A percentile compares a stretch with the other conserved stretches of the same genome.
phyloP scores from a whole-genome alignment of 306 rosid species.

The Arachis hypogaea region DNA sequence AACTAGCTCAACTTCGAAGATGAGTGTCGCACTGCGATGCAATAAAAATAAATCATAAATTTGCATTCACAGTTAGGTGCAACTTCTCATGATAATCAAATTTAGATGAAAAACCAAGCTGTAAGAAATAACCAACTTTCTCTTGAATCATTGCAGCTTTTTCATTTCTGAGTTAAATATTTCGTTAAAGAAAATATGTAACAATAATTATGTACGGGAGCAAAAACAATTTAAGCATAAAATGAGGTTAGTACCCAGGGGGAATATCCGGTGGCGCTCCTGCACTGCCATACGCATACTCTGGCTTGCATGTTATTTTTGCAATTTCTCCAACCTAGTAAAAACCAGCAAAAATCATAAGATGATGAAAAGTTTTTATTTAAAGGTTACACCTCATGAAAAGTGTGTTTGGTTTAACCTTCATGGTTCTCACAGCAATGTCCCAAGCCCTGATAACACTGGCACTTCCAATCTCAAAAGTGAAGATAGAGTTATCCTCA shows the following conservation, averaged over 20 bases:
- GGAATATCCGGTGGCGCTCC: conserved; percentile 99
- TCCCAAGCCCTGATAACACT: conserved; percentile 97
- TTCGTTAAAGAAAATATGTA: neutral
- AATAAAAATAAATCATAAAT: neutral
- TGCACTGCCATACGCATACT: conserved; percentile 88
- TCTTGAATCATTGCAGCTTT: neutral
- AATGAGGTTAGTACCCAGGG: conserved; percentile 62
- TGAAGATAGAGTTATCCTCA: conserved; percentile 89
- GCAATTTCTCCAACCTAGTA: conserved; percentile 87
- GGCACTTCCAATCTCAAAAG: conserved; percentile 93
- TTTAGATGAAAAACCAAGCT: neutral
- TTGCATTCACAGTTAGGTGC: conserved; percentile 11
- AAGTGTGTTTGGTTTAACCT: conserved; percentile 52
- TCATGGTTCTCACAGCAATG: conserved; percentile 87
- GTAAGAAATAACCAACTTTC: neutral
- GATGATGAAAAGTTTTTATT: conserved; percentile 11
- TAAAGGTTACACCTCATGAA: conserved; percentile 5
- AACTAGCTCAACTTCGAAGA: conserved; percentile 89
- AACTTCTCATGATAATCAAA: conserved; percentile 8
- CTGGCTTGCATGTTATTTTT: conserved; percentile 88
- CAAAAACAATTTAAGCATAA: conserved; percentile 9
- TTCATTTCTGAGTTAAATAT: neutral
- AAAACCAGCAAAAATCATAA: conserved; percentile 37
- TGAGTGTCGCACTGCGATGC: conserved; percentile 78
- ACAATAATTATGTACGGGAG: conserved; percentile 2